phyloP scores from a whole-genome alignment of 2,329 filamentous ascomycete genomes.

The Sporothrix protearum region DNA sequence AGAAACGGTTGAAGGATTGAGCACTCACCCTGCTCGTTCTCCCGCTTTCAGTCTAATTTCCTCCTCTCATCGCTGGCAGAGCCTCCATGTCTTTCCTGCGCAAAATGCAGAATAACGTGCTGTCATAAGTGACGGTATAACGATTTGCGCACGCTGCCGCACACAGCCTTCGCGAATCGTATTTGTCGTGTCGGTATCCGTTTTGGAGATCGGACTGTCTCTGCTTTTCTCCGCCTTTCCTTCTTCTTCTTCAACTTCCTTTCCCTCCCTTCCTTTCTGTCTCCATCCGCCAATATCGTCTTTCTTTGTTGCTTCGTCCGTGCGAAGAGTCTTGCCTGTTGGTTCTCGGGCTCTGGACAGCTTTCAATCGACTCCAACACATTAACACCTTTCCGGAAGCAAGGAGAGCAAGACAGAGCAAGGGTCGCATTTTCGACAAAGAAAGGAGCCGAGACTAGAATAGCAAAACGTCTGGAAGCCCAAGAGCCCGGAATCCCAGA shows the following conservation, averaged over 20 bases:
- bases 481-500: too few species aligned
- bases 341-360: background rate
- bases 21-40: background rate
- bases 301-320: slow-evolving; percentile 15
- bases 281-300: background rate
- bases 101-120: background rate
- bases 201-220: background rate
- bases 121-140: background rate
- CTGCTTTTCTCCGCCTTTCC: background rate
- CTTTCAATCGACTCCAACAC: background rate
- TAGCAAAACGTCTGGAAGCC: background rate
- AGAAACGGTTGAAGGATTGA: background rate
- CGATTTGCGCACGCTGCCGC: background rate
- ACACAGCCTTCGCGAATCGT: slow-evolving; percentile 2
- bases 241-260: background rate
- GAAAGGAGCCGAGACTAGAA: background rate
- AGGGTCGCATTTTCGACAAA: slow-evolving; percentile 13
- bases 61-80: slow-evolving; percentile 1
- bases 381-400: slow-evolving; percentile 17
- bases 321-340: slow-evolving; percentile 6
- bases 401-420: background rate
- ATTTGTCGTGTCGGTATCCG: slow-evolving; percentile 8
- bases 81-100: background rate
- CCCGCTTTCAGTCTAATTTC: background rate
- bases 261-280: background rate